A percentile compares a stretch with the other conserved stretches of the same genome.
These are phyloP conservation scores for Talaromyces amestolkiae DNA, from an alignment of 2,329 filamentous ascomycete genomes.

Conservation along the genomic window DNA sequence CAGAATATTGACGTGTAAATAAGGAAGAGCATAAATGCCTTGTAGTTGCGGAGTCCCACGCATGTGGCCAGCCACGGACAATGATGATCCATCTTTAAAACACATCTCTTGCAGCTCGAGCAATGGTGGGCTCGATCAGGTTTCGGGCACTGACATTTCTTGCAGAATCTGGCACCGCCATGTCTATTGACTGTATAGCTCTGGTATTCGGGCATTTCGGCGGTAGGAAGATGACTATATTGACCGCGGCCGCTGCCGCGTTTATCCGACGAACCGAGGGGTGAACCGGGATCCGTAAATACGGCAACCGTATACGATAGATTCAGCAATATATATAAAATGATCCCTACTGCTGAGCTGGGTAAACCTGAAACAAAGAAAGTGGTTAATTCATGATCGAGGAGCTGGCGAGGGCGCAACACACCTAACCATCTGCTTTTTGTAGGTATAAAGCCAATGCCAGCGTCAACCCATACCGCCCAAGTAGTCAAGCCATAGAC, in stretches of 20 bases:
- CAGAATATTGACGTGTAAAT: slow-evolving; percentile 86
- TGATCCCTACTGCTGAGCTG: slow-evolving; percentile 62
- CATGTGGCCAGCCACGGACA: slow-evolving; percentile 97
- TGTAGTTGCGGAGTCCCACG: slow-evolving; percentile 91
- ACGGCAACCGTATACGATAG: slow-evolving; percentile 90
- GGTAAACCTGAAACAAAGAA: slow-evolving; percentile 32
- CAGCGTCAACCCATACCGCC: slow-evolving; percentile 84
- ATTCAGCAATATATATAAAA: slow-evolving; percentile 76
- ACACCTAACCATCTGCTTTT: slow-evolving; percentile 49
- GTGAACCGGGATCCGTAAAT: slow-evolving; percentile 82
- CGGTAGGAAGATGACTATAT: slow-evolving; percentile 80
- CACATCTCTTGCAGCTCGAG: slow-evolving; percentile 88
- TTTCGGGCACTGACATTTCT: slow-evolving; percentile 93
- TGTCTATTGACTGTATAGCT: slow-evolving; percentile 91
- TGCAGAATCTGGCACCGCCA: slow-evolving; percentile 85
- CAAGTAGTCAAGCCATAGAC: slow-evolving; percentile 89
- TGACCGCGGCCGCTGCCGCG: slow-evolving; percentile 33
- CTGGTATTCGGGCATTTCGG: slow-evolving; percentile 61
- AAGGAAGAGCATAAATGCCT: slow-evolving; percentile 88
- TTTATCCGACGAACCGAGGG: slow-evolving; percentile 36
- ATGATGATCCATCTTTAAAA: slow-evolving; percentile 99
- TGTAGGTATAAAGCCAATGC: slow-evolving; percentile 60
- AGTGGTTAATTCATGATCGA: neutral
- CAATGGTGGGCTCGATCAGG: slow-evolving; percentile 96
- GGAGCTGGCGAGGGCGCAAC: slow-evolving; percentile 15